Evolutionary conservation across 2,329 filamentous ascomycete genomes (phyloP).

Genomic region (Botrytis porri): DNA sequence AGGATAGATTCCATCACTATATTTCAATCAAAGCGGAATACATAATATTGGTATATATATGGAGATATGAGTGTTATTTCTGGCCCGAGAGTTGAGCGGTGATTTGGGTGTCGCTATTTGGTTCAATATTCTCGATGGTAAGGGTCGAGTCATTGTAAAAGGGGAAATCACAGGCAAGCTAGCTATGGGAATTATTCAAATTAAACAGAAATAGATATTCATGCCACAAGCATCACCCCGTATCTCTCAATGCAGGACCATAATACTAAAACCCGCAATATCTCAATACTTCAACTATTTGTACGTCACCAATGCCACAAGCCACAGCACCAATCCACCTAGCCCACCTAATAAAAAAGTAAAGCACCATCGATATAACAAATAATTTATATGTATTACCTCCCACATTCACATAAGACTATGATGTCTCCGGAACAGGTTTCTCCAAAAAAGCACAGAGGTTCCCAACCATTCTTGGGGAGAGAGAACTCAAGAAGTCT

Average conservation of each 20-base stretch:
- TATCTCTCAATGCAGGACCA: neutral
- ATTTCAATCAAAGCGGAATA: too few relatives aligned
- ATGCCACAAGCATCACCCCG: neutral
- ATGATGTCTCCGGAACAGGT: neutral
- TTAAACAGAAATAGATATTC: neutral
- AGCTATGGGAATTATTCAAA: neutral
- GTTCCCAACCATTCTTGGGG: neutral
- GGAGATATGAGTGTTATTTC: neutral
- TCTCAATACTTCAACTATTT: neutral
- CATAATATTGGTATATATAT: neutral
- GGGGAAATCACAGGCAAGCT: neutral
- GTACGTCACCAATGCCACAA: neutral
- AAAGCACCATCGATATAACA: neutral
- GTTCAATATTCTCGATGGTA: neutral
- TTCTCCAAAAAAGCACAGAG: neutral
- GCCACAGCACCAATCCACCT: neutral
- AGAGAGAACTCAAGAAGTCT: neutral
- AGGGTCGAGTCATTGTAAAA: neutral
- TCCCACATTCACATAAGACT: neutral
- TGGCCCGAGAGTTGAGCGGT: neutral
- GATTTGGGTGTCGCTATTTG: fast-evolving
- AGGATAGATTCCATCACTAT: neutral
- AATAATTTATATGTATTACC: neutral
- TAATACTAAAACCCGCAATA: neutral
- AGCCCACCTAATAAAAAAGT: neutral